Evolutionary conservation across 1,139 yeast genomes (phyloP), one percentile per base, ranked within the genome.

Genomic region (Candida albicans): DNA sequence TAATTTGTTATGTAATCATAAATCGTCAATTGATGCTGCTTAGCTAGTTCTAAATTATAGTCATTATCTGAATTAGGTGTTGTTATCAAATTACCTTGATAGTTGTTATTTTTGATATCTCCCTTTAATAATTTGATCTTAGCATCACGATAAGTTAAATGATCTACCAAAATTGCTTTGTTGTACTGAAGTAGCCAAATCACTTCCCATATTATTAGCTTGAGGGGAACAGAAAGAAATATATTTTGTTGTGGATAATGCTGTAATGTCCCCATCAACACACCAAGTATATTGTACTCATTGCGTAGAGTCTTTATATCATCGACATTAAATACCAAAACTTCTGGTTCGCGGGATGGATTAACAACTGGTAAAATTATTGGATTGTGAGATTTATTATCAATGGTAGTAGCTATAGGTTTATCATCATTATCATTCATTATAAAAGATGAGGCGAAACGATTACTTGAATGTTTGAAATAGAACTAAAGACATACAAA

Each of bases 181-280:
- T 68, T 70, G 2, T 68, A 59, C 9, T 70, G 68, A 3, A 84
- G 69, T 33, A 89, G 67, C 81, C 88, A 87, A 10, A 82, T 50
- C 0, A 83, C 79, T 55, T 93, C 98, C 63, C 87, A 95, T 0
- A 79, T 64, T 67, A 81, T 77, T 37, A 93, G 68, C 54, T 82
- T 80, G 41, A 91, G 65, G 0, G 99, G 99, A 3, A 91, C 67
- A 1, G 96, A 95, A 42, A 88, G 70, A 57, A 91, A 86, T 33
- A 84, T 72, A 57, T 89, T 91, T 56, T 93, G 99, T 61, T 93
- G 99, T 2, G 98, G 95, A 15, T 91, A 90, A 39, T 81, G 76
- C 0, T 96, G 87, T 32, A 93, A 65, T 0, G 96, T 85, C 0
- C 99, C 99, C 1, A 80, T 68, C 14, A 93, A 69, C 1, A 85